Percentiles rank a stretch among this genome's conserved stretches.
phyloP scores from a whole-genome alignment of 2,329 filamentous ascomycete species.

The Ascochyta lentis region DNA sequence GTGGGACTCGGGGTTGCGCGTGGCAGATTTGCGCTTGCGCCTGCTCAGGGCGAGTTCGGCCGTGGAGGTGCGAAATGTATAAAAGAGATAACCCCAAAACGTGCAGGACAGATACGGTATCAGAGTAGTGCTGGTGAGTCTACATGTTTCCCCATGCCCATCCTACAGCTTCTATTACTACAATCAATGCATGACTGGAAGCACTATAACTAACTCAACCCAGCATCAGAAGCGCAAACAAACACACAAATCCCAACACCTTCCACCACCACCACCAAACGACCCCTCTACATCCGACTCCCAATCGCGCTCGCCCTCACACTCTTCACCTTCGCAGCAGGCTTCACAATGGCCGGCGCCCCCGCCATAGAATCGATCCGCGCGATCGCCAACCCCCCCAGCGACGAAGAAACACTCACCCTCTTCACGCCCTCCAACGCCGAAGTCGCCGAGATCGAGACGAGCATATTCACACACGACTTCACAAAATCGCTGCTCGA shows the following conservation, averaged over 20 bases:
- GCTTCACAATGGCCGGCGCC: slow-evolving; percentile 64
- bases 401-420: slow-evolving; percentile 75
- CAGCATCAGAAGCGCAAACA: slow-evolving; percentile 22
- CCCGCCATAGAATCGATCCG: slow-evolving; percentile 60
- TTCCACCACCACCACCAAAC: slow-evolving; percentile 16
- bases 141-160: background rate
- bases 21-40: slow-evolving; percentile 14
- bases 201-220: slow-evolving; percentile 5
- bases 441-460: slow-evolving; percentile 66
- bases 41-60: slow-evolving; percentile 34
- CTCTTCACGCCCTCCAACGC: slow-evolving; percentile 67
- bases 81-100: slow-evolving; percentile 8
- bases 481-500: slow-evolving; percentile 72
- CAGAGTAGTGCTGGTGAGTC: slow-evolving; percentile 30
- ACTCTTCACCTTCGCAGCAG: slow-evolving; percentile 58
- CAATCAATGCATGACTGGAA: background rate
- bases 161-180: background rate
- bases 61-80: slow-evolving; percentile 11
- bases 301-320: slow-evolving; percentile 56
- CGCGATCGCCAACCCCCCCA: slow-evolving; percentile 61
- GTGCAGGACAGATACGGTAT: slow-evolving; percentile 17
- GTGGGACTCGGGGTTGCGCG: slow-evolving; percentile 28
- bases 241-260: slow-evolving; percentile 17
- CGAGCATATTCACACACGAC: slow-evolving; percentile 76
- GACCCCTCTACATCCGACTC: slow-evolving; percentile 45